phyloP scores from a whole-genome alignment of 176 grass and related monocot species.

The Oryza officinalis region DNA sequence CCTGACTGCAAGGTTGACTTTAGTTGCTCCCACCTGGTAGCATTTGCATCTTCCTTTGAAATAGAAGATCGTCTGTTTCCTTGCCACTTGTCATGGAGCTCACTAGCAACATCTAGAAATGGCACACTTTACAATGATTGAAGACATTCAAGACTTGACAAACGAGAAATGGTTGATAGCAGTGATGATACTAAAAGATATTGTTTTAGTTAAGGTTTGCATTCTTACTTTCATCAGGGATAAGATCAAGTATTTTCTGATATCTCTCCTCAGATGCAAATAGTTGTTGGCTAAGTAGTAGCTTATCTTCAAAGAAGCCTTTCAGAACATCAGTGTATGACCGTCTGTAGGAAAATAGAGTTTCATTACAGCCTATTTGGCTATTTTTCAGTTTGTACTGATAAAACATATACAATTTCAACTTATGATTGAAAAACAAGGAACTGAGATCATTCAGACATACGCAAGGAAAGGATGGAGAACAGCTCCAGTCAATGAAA shows the following conservation, averaged over 20 bases:
- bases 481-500: conserved; percentile 65
- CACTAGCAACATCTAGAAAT: conserved; percentile 76
- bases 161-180: background rate
- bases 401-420: background rate
- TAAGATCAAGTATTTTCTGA: conserved; percentile 82
- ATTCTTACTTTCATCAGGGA: conserved; percentile 83
- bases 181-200: background rate
- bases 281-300: conserved; percentile 68
- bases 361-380: conserved; percentile 20
- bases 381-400: background rate
- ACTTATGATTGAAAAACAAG: background rate
- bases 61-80: conserved; percentile 80
- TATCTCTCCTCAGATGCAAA: conserved; percentile 75
- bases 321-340: conserved; percentile 85
- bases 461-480: conserved; percentile 92
- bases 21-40: conserved; percentile 77
- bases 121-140: conserved; percentile 10
- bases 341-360: conserved; percentile 48
- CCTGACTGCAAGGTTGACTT: conserved; percentile 78
- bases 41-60: conserved; percentile 79
- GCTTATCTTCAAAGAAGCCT: conserved; percentile 77
- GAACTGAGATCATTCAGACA: conserved; percentile 9
- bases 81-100: conserved; percentile 79
- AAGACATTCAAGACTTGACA: conserved; percentile 23
- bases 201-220: too few relatives aligned